Evolutionary conservation across 768 basidiomycete species (phyloP).

Genomic region (Leccinum variicolor): DNA sequence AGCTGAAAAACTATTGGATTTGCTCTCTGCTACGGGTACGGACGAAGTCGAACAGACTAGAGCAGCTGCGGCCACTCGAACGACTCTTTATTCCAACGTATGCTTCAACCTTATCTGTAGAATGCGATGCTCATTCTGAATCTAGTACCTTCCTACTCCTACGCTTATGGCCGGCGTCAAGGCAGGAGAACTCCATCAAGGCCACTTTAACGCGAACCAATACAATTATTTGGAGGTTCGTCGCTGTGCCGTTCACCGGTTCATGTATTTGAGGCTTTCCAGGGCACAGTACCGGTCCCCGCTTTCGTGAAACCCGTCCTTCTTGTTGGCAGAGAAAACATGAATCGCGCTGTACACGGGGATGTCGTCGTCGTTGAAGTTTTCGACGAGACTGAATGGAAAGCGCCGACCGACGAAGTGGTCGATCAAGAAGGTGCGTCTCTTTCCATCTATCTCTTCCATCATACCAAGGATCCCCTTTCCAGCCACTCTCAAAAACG

Average conservation of each 20-base stretch:
- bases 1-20: slow-evolving; percentile 68
- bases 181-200: slow-evolving; percentile 80
- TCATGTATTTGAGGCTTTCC: not conserved
- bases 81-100: slow-evolving; percentile 75
- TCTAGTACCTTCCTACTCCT: slow-evolving; percentile 74
- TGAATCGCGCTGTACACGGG: slow-evolving; percentile 94
- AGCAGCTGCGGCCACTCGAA: slow-evolving; percentile 49
- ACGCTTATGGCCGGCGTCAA: slow-evolving; percentile 81
- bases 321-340: slow-evolving; percentile 83
- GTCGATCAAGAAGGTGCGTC: slow-evolving; percentile 85
- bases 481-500: slow-evolving; percentile 77
- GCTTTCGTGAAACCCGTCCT: slow-evolving; percentile 76
- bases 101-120: slow-evolving; percentile 11
- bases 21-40: slow-evolving; percentile 68
- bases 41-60: slow-evolving; percentile 63
- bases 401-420: slow-evolving; percentile 86
- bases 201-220: slow-evolving; percentile 91
- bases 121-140: not conserved
- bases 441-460: not conserved
- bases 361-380: slow-evolving; percentile 91
- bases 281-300: slow-evolving; percentile 81
- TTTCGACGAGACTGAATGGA: slow-evolving; percentile 87
- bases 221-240: slow-evolving; percentile 93
- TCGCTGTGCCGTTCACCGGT: not conserved
- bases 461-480: not conserved